These are phyloP conservation scores for Phytophthora meadii DNA, from an alignment of 352 stramenopile species.

Conservation along the genomic window DNA sequence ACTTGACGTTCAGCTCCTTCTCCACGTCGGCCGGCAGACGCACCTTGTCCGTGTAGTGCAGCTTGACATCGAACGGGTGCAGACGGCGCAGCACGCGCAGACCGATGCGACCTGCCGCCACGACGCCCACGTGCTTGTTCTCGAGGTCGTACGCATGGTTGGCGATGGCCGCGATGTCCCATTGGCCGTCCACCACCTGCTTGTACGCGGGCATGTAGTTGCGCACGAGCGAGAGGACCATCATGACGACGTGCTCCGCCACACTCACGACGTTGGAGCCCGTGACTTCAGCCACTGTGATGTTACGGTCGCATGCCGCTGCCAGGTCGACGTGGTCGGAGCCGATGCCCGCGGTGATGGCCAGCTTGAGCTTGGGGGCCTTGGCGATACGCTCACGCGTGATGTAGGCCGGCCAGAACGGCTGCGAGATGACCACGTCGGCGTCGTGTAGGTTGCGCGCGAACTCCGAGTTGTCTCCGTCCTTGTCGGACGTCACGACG, in stretches of 20 bases:
- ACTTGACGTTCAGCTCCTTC: slow-evolving; percentile 54
- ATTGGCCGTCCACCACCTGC: slow-evolving; percentile 44
- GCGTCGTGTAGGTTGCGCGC: slow-evolving; percentile 43
- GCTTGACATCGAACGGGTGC: slow-evolving; percentile 53
- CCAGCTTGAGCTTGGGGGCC: slow-evolving; percentile 51
- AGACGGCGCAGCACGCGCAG: slow-evolving; percentile 45
- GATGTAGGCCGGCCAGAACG: slow-evolving; percentile 63
- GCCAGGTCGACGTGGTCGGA: slow-evolving; percentile 57
- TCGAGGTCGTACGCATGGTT: slow-evolving; percentile 52
- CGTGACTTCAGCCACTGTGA: slow-evolving; percentile 54
- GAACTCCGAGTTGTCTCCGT: slow-evolving; percentile 52
- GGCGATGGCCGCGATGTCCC: slow-evolving; percentile 50
- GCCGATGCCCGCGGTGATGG: slow-evolving; percentile 51
- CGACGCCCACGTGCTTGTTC: slow-evolving; percentile 47
- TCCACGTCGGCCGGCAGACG: slow-evolving; percentile 44
- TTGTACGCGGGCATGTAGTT: slow-evolving; percentile 60
- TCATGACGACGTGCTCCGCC: slow-evolving; percentile 60
- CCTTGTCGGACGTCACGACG: slow-evolving; percentile 56
- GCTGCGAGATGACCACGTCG: slow-evolving; percentile 58
- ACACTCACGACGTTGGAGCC: slow-evolving; percentile 55
- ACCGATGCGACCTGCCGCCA: slow-evolving; percentile 50
- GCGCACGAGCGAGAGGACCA: slow-evolving; percentile 45
- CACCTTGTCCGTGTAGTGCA: slow-evolving; percentile 59
- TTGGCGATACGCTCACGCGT: slow-evolving; percentile 48
- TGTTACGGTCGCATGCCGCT: slow-evolving; percentile 45